Base-by-base conservation (phyloP, 2,329 filamentous ascomycete genomes). In the Colletotrichum spaethianum region DNA sequence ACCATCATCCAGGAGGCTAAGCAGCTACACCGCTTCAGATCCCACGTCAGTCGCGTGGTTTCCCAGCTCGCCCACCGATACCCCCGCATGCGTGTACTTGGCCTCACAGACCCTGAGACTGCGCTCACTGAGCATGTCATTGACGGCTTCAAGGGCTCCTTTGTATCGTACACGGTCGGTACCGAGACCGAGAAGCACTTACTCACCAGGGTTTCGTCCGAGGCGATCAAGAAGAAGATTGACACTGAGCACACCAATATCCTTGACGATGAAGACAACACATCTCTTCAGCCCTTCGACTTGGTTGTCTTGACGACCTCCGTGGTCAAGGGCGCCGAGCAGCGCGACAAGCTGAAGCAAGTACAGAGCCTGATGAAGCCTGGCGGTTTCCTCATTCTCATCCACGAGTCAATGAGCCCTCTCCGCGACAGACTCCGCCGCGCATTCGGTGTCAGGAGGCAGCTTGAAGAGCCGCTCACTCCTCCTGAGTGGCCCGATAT, bases 61-160 rank as follows among this genome's bases (percentile, higher is more conserved):
- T 56, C 48, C 7, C 74, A 75, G 55, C 40, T 76, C 3, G 66
- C 70, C 7, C 72, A 74, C 20, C 62, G 69, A 1, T 73, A 74
- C 46, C 75, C 75, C 5, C 63, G 69, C 28, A 73, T 76, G 74
- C 66, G 72, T 11, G 66, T 76, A 23, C 77, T 86, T 1, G 79
- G 80, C 1, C 69, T 86, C 1, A 79, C 80, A 0, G 80, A 81
- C 8, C 73, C 78, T 0, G 78, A 80, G 64, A 76, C 84, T 12
- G 84, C 84, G 20, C 72, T 86, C 40, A 77, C 78, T 0, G 75
- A 77, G 50, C 75, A 79, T 33, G 68, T 85, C 5, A 63, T 85
- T 0, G 84, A 82, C 12, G 86, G 86, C 1, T 85, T 83, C 4
- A 85, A 84, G 3, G 80, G 80, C 14, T 79, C 83, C 0, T 77